Conservation (phyloP, 78 protist species). For the Andalucia godoyi region DNA sequence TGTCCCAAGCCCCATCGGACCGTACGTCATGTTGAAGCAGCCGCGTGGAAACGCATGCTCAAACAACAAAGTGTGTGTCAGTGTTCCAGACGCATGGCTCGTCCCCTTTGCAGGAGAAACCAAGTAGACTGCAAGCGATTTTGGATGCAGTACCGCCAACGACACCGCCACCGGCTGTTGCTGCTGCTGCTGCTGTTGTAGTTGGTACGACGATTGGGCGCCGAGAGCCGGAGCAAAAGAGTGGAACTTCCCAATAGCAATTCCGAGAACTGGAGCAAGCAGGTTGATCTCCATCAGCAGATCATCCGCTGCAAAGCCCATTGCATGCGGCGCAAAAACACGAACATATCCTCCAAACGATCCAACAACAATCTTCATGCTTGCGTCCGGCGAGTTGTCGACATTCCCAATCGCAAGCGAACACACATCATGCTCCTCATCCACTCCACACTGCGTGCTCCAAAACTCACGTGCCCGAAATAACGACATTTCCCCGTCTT, state of each 20-base stretch:
- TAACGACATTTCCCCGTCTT: too few species aligned
- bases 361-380: conserved; percentile 26
- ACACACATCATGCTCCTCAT: conserved; percentile 14
- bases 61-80: neutral
- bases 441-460: neutral
- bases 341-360: conserved; percentile 22
- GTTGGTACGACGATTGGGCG: neutral
- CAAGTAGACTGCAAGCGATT: conserved; percentile 10
- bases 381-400: conserved; percentile 19
- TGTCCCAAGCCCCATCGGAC: conserved; percentile 15
- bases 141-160: conserved; percentile 43
- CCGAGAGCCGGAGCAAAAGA: neutral
- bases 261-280: conserved; percentile 28
- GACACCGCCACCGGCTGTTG: too few species aligned
- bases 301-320: conserved; percentile 23
- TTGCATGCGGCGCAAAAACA: conserved; percentile 9
- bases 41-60: conserved; percentile 19
- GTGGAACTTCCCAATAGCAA: conserved; percentile 11
- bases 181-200: too few species aligned
- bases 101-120: neutral
- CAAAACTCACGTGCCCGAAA: conserved; percentile 34
- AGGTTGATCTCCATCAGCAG: conserved; percentile 33
- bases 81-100: neutral
- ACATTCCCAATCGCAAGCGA: conserved; percentile 28
- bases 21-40: conserved; percentile 20